A percentile compares a stretch with the other conserved stretches of the same genome.
Evolutionary conservation across 176 grass and related monocot genomes (phyloP).

Genomic region (Tillandsia leiboldiana): DNA sequence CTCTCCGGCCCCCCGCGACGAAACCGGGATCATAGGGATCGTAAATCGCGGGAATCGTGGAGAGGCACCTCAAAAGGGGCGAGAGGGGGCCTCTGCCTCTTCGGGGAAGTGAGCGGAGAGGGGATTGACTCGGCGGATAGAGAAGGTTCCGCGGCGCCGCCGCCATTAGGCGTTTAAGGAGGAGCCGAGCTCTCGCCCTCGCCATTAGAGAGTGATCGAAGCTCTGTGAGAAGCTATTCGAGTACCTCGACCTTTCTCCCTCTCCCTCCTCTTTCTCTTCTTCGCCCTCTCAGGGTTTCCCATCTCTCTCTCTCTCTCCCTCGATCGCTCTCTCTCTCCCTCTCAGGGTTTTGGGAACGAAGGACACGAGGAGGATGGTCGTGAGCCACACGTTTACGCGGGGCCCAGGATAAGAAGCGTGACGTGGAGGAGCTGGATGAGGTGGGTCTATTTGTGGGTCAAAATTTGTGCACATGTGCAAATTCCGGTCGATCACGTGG

Average conservation of each 20-base stretch:
- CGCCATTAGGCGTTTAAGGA: background rate
- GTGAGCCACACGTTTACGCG: no score
- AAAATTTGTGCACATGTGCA: no score
- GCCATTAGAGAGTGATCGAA: background rate
- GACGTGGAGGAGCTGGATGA: no score
- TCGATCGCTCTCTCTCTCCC: no score
- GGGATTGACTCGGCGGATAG: background rate
- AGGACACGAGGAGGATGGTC: no score
- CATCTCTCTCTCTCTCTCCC: no score
- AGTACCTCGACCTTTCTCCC: background rate
- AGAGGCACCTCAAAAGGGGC: background rate
- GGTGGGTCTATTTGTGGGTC: no score
- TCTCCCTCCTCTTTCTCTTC: background rate
- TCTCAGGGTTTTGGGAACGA: no score
- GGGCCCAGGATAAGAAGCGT: no score
- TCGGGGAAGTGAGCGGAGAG: background rate
- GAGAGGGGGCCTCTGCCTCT: background rate
- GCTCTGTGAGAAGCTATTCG: background rate
- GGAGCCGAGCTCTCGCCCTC: background rate
- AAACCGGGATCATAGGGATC: background rate
- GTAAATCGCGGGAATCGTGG: background rate
- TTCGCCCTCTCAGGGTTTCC: no score
- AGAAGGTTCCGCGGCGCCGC: background rate
- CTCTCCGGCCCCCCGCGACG: background rate
- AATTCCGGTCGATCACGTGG: no score